phyloP scores from a whole-genome alignment of 805 yeast species.

The Hanseniaspora pseudoguilliermondii region DNA sequence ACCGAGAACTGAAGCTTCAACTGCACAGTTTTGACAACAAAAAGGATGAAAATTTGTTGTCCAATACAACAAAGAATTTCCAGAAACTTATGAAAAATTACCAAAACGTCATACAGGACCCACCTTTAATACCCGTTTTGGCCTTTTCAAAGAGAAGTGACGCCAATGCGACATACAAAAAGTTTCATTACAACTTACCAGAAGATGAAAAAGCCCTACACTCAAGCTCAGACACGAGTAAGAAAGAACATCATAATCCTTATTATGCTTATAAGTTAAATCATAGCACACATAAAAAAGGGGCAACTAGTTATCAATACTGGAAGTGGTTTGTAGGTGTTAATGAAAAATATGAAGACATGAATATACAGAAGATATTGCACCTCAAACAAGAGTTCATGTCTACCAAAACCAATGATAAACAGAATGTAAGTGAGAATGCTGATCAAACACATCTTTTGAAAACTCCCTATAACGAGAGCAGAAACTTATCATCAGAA shows the following conservation, averaged over 20 bases:
- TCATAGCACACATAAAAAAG: not conserved
- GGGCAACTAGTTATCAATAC: not conserved
- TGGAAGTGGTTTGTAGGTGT: slow-evolving; percentile 49
- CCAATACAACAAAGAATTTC: slow-evolving; percentile 4
- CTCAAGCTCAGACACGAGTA: not conserved
- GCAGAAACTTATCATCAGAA: not conserved
- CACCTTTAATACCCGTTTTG: slow-evolving; percentile 12
- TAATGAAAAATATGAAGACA: slow-evolving; percentile 45
- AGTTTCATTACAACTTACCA: not conserved
- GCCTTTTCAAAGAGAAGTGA: not conserved
- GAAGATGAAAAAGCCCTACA: not conserved
- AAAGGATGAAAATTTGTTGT: slow-evolving; percentile 29
- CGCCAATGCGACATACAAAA: not conserved
- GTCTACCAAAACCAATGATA: not conserved
- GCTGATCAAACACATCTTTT: not conserved
- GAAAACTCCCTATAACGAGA: not conserved
- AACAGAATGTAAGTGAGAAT: not conserved
- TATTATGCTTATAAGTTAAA: not conserved
- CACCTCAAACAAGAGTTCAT: slow-evolving; percentile 3
- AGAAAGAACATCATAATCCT: not conserved
- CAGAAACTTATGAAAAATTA: slow-evolving; percentile 10
- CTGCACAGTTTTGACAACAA: slow-evolving; percentile 35
- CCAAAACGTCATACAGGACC: slow-evolving; percentile 12
- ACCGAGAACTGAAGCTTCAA: slow-evolving; percentile 43
- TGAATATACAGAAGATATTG: slow-evolving; percentile 33